Evolutionary conservation across 225 moss, liverwort and hornwort species (phyloP).

Genomic region (Climacium dendroides): DNA sequence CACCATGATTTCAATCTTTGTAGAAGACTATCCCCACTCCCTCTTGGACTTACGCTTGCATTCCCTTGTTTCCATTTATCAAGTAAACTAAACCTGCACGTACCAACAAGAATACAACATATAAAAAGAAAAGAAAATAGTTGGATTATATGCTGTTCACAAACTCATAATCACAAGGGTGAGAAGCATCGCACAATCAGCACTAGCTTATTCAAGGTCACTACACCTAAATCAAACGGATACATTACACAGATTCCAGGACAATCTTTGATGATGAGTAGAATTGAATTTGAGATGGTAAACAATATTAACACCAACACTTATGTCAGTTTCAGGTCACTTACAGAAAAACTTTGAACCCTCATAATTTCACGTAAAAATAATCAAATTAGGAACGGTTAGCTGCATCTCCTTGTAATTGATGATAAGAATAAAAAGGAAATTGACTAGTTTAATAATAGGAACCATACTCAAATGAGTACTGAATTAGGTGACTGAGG

Average conservation of each 20-base stretch:
- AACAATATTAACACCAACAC: not conserved
- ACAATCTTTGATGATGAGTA: not conserved
- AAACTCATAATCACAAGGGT: not conserved
- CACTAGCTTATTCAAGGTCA: not conserved
- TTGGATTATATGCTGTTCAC: not conserved
- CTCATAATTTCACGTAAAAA: not conserved
- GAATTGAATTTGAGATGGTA: not conserved
- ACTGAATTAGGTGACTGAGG: not conserved
- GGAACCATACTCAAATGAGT: not conserved
- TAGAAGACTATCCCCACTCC: conserved; percentile 37
- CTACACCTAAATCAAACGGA: not conserved
- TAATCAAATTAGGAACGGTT: not conserved
- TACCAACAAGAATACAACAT: not conserved
- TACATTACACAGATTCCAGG: not conserved
- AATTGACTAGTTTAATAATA: not conserved
- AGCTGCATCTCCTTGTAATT: not conserved
- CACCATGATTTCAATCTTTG: conserved; percentile 68
- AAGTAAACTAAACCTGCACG: conserved; percentile 76
- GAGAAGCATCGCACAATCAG: not conserved
- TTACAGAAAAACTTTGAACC: not conserved
- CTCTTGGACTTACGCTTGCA: conserved; percentile 21
- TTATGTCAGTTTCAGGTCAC: not conserved
- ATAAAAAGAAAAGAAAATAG: not conserved
- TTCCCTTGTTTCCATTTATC: conserved; percentile 57
- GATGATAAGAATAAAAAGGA: not conserved